phyloP scores from a whole-genome alignment of 139 green algal species.

The Chlorella sp. region DNA sequence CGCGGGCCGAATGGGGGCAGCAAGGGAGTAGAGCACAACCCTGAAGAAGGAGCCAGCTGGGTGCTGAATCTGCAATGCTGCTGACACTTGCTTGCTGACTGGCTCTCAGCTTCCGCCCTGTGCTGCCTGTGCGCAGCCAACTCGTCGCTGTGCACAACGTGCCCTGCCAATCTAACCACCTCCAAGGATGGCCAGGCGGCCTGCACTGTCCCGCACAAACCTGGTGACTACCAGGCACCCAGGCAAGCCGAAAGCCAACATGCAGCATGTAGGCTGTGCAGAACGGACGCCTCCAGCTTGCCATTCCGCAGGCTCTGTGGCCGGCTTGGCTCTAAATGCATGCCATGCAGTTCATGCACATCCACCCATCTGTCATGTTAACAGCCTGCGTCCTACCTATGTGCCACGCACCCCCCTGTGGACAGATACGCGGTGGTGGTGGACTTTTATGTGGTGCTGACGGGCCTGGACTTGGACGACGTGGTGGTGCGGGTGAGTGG shows the following conservation, averaged over 20 bases:
- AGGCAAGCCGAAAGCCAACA: neutral
- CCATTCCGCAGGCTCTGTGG: too few relatives aligned
- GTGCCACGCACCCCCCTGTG: neutral
- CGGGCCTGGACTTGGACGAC: constrained; percentile 46
- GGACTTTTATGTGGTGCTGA: constrained; percentile 54
- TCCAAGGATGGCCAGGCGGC: constrained; percentile 48
- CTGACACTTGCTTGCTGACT: too few relatives aligned
- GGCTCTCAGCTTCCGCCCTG: too few relatives aligned
- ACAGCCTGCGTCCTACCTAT: neutral
- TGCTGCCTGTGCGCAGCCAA: neutral
- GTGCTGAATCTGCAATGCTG: too few relatives aligned
- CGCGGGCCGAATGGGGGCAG: neutral
- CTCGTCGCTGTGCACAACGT: constrained; percentile 50
- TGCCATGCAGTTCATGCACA: neutral
- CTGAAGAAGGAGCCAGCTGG: too few relatives aligned
- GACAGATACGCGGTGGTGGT: constrained; percentile 63
- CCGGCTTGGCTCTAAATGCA: neutral
- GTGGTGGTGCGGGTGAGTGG: constrained; percentile 48
- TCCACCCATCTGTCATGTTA: neutral
- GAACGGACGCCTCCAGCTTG: too few relatives aligned
- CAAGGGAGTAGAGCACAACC: too few relatives aligned
- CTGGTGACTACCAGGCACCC: constrained; percentile 7
- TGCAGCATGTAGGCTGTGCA: neutral
- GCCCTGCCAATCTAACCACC: constrained; percentile 46
- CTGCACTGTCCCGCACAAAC: constrained; percentile 29